Evolutionary conservation across 1,284 basidiomycete genomes (phyloP).

Genomic region (Coriolopsis trogii): DNA sequence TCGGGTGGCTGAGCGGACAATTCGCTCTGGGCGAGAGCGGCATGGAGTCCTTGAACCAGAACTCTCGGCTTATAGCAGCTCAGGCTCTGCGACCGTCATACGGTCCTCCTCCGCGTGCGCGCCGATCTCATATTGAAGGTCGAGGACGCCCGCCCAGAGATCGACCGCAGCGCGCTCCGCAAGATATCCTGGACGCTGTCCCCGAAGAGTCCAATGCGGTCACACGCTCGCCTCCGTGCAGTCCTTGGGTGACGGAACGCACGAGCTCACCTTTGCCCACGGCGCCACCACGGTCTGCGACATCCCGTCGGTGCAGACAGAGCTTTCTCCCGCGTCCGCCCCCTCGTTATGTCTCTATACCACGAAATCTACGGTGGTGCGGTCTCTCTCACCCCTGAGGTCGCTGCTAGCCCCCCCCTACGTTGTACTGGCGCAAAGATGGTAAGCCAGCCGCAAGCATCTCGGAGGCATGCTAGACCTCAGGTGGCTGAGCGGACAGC

Average conservation of each 20-base stretch:
- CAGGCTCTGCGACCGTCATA: neutral
- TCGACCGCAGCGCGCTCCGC: neutral
- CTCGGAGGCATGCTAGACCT: neutral
- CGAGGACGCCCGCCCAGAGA: neutral
- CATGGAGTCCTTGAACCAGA: neutral
- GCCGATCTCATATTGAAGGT: neutral
- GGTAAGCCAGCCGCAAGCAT: neutral
- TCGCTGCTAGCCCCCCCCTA: too few relatives aligned
- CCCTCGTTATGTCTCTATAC: constrained; percentile 49
- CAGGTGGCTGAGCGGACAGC: neutral
- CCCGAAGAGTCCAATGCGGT: constrained; percentile 1
- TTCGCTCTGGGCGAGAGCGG: neutral
- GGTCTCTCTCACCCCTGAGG: too few relatives aligned
- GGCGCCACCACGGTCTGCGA: neutral
- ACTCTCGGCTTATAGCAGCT: neutral
- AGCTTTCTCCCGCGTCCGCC: neutral
- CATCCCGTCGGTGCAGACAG: constrained; percentile 3
- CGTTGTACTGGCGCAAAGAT: neutral
- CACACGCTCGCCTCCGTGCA: constrained; percentile 54
- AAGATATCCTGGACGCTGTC: too few relatives aligned
- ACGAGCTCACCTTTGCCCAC: constrained; percentile 3
- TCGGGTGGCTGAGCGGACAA: neutral
- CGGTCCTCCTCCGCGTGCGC: neutral
- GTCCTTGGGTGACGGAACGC: constrained; percentile 43
- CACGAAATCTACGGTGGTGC: too few relatives aligned